Conservation (phyloP, 2,329 filamentous ascomycete species). For the Akanthomyces uredinophilus region DNA sequence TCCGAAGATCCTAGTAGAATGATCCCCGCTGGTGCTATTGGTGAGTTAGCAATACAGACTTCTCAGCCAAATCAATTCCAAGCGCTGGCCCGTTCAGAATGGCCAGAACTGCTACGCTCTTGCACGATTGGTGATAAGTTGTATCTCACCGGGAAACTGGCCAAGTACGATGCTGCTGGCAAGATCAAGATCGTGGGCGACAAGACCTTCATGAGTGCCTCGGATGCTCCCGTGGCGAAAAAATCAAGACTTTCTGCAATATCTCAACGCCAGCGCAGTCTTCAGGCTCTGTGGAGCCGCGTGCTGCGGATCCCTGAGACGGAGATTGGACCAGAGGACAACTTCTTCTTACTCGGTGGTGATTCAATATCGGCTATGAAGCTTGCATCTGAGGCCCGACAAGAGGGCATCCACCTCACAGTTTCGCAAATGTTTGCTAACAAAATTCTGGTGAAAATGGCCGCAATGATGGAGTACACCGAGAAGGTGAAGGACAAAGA, state of each 20-base stretch:
- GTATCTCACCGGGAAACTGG: slow-evolving; percentile 37
- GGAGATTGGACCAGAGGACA: slow-evolving; percentile 48
- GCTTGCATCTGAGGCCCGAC: slow-evolving; percentile 50
- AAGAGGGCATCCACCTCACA: slow-evolving; percentile 42
- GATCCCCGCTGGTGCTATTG: slow-evolving; percentile 36
- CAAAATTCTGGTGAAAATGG: slow-evolving; percentile 47
- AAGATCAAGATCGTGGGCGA: slow-evolving; percentile 26
- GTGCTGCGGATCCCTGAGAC: slow-evolving; percentile 40
- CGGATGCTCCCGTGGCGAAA: slow-evolving; percentile 14
- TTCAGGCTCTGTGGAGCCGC: slow-evolving; percentile 44
- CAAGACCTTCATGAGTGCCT: slow-evolving; percentile 10
- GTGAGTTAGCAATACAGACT: slow-evolving; percentile 39
- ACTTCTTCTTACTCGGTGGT: slow-evolving; percentile 56
- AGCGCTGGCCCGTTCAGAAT: slow-evolving; percentile 23
- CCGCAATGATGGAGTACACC: slow-evolving; percentile 38
- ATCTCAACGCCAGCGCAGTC: slow-evolving; percentile 37
- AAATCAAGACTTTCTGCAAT: slow-evolving; percentile 33
- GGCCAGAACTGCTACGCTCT: slow-evolving; percentile 22
- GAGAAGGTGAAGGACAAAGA: slow-evolving; percentile 14
- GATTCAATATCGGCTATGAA: slow-evolving; percentile 59
- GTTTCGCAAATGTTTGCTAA: slow-evolving; percentile 53
- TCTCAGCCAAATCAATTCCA: slow-evolving; percentile 23
- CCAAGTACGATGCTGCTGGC: slow-evolving; percentile 31
- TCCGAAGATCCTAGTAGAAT: slow-evolving; percentile 29
- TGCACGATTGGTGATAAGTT: slow-evolving; percentile 20